Evolutionary conservation across 495 filamentous ascomycete species (phyloP), one percentile per base, ranked within the genome.

Genomic region (Penicillium malachiteum): DNA sequence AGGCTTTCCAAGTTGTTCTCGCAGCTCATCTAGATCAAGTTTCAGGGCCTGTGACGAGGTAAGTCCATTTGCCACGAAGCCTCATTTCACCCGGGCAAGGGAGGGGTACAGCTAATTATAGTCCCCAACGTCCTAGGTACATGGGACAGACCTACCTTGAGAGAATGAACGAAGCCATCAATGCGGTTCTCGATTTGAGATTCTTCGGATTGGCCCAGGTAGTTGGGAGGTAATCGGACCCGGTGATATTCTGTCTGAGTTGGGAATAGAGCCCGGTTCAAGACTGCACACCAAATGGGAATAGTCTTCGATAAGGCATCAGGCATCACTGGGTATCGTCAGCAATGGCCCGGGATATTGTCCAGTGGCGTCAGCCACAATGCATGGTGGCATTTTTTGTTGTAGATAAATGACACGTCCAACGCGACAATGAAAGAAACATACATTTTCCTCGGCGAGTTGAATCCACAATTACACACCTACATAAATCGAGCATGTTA

Each of bases 401-500:
- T 37, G 34, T 37, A 13, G 34, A 37, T 37, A 13, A 37, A 37
- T 13, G 48, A 33, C 4, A 26, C 16, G 18, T 26, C 21, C 21
- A 26, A 26, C 21, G 21, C 4, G 21, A 26, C 2, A 26, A 26
- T 26, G 21, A 26, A 26, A 26, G 21, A 26, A 40, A 78, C 78
- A 58, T 79, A 84, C 86, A 80, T 77, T 98, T 98, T 10, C 93
- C 93, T 49, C 92, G 77, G 48, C 92, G 79, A 1, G 93, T 98
- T n/a, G 92, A 96, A 72, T 98, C 94, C 37, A 96, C 90, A 44
- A 98, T 87, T 59, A 97, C 88, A 68, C 88, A 92, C 32, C 90
- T 91, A 66, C 48, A 45, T 32, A 4, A 4, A 26, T 26, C 4
- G 21, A 26, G 21, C 1, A 26, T 26, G 21, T 26, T 26, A 26